phyloP scores from a whole-genome alignment of 306 rosid genomes.

The Gillenia trifoliata region DNA sequence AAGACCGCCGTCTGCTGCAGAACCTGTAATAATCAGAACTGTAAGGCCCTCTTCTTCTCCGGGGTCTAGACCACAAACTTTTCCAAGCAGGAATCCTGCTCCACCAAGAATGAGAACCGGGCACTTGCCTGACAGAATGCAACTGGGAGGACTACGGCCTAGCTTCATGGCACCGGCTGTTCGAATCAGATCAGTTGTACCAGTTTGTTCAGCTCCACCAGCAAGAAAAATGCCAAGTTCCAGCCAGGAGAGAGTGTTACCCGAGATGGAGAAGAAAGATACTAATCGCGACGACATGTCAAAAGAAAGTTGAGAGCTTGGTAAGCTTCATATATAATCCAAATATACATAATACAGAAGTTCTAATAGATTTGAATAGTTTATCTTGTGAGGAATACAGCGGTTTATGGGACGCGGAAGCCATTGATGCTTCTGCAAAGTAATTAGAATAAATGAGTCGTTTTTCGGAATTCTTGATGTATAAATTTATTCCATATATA shows the following conservation, averaged over 20 bases:
- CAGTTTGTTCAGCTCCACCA: constrained; percentile 84
- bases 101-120: constrained; percentile 49
- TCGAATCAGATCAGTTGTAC: constrained; percentile 69
- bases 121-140: constrained; percentile 25
- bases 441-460: constrained; percentile 17
- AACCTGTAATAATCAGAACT: constrained; percentile 38
- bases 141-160: constrained; percentile 36
- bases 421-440: constrained; percentile 15
- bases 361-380: constrained; percentile 3
- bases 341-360: constrained; percentile 17
- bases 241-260: constrained; percentile 20
- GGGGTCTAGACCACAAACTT: constrained; percentile 33
- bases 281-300: constrained; percentile 27
- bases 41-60: constrained; percentile 28
- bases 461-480: neutral
- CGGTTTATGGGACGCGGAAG: constrained; percentile 11
- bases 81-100: constrained; percentile 28
- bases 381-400: constrained; percentile 19
- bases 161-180: constrained; percentile 72
- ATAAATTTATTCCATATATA: constrained; percentile 11
- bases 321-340: constrained; percentile 32
- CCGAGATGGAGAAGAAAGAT: constrained; percentile 31
- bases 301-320: constrained; percentile 39
- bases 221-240: constrained; percentile 31
- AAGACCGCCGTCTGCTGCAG: constrained; percentile 34